phyloP scores from a whole-genome alignment of 2,329 filamentous ascomycete genomes.

The Trichoderma polysporum region DNA sequence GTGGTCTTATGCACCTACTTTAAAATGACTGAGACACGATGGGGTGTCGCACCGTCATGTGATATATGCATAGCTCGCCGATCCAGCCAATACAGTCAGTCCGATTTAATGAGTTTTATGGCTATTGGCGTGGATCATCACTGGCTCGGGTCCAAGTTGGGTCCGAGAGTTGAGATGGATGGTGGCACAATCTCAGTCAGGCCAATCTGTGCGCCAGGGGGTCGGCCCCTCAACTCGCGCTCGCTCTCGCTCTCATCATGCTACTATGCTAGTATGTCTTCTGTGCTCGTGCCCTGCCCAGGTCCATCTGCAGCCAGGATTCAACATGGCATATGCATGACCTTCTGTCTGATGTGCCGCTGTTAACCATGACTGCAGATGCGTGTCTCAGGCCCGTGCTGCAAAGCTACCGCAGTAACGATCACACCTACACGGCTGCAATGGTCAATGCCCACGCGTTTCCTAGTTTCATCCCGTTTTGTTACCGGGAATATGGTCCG shows the following conservation, averaged over 20 bases:
- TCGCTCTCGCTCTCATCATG: not conserved
- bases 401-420: not conserved
- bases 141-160: not conserved
- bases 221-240: not conserved
- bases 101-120: not conserved
- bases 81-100: not conserved
- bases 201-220: not conserved
- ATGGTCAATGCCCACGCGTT: not conserved
- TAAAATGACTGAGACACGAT: conserved; percentile 7
- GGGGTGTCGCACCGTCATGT: conserved; percentile 13
- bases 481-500: not conserved
- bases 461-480: not conserved
- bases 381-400: not conserved
- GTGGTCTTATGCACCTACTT: not conserved
- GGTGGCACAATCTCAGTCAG: conserved; percentile 2
- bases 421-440: not conserved
- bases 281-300: not conserved
- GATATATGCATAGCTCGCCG: not conserved
- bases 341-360: not conserved
- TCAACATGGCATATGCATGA: not conserved
- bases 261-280: not conserved
- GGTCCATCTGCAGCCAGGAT: not conserved
- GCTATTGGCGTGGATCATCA: not conserved
- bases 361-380: not conserved
- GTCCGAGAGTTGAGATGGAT: conserved; percentile 5